Evolutionary conservation across 495 filamentous ascomycete species (phyloP).

Genomic region (Bacidia rubella): DNA sequence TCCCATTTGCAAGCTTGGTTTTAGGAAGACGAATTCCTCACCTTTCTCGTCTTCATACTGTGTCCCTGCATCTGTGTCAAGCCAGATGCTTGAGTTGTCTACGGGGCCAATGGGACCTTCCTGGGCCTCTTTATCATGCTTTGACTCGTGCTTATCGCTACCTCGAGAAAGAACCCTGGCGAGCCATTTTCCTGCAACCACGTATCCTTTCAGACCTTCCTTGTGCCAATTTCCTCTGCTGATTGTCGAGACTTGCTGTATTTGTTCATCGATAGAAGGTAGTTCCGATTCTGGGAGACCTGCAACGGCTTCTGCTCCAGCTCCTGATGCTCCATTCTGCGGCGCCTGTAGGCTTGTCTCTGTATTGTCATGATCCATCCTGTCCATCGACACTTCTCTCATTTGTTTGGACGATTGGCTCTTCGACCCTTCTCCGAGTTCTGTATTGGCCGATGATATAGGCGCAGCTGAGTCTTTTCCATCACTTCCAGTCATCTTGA

Average conservation of each 20-base stretch:
- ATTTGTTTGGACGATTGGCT: constrained; percentile 3
- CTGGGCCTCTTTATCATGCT: constrained; percentile 41
- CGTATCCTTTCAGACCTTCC: constrained; percentile 61
- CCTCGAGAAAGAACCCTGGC: constrained; percentile 56
- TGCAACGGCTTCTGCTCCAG: constrained; percentile 12
- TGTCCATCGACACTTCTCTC: constrained; percentile 24
- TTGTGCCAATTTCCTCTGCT: constrained; percentile 30
- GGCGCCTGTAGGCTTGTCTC: constrained; percentile 7
- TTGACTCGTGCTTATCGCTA: constrained; percentile 35
- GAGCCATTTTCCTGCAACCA: constrained; percentile 73
- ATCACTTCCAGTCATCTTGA: constrained; percentile 5
- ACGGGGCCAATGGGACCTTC: constrained; percentile 65
- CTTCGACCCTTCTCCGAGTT: too few relatives aligned
- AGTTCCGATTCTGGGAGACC: constrained; percentile 14
- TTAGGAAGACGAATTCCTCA: constrained; percentile 60
- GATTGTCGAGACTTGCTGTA: constrained; percentile 50
- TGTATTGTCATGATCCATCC: constrained; percentile 14
- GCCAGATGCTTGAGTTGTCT: constrained; percentile 61
- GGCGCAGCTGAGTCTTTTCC: too few relatives aligned
- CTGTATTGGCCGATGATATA: not conserved
- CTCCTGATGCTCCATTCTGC: constrained; percentile 10
- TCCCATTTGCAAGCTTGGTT: constrained; percentile 46
- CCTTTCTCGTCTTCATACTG: constrained; percentile 43
- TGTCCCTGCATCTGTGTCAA: constrained; percentile 32
- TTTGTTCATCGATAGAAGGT: constrained; percentile 65